Evolutionary conservation across 805 yeast genomes (phyloP).

Genomic region (Blastobotrys peoriensis): DNA sequence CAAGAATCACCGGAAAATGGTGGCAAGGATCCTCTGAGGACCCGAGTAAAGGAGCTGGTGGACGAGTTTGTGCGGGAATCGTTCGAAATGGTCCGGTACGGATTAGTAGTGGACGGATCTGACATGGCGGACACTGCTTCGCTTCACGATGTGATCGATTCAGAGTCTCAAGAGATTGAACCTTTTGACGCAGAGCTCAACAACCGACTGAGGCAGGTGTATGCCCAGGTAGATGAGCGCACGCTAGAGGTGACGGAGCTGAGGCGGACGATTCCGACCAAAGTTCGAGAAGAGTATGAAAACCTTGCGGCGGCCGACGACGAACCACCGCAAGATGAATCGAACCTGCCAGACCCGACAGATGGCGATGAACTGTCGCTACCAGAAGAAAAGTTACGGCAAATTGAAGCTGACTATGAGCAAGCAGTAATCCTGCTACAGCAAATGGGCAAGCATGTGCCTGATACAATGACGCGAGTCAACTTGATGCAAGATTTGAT

Average conservation of each 20-base stretch:
- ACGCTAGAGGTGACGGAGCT: constrained; percentile 52
- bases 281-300: constrained; percentile 30
- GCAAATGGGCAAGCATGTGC: constrained; percentile 1
- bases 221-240: constrained; percentile 56
- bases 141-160: constrained; percentile 21
- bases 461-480: constrained; percentile 3
- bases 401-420: constrained; percentile 1
- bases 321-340: background rate
- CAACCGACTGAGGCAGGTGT: constrained; percentile 48
- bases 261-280: constrained; percentile 35
- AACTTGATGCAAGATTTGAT: constrained; percentile 6
- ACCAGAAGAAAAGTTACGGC: background rate
- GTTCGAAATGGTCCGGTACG: constrained; percentile 52
- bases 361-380: background rate
- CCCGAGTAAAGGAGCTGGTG: constrained; percentile 35
- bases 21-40: constrained; percentile 40
- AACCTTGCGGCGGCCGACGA: constrained; percentile 27
- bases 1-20: constrained; percentile 30
- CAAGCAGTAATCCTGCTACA: background rate
- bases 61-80: constrained; percentile 40
- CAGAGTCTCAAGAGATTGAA: constrained; percentile 41
- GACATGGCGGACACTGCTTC: constrained; percentile 28
- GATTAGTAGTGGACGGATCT: constrained; percentile 54
- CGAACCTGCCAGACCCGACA: background rate
- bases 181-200: constrained; percentile 66